Base-by-base conservation (phyloP, 768 basidiomycete species). In the Phaffia australis region DNA sequence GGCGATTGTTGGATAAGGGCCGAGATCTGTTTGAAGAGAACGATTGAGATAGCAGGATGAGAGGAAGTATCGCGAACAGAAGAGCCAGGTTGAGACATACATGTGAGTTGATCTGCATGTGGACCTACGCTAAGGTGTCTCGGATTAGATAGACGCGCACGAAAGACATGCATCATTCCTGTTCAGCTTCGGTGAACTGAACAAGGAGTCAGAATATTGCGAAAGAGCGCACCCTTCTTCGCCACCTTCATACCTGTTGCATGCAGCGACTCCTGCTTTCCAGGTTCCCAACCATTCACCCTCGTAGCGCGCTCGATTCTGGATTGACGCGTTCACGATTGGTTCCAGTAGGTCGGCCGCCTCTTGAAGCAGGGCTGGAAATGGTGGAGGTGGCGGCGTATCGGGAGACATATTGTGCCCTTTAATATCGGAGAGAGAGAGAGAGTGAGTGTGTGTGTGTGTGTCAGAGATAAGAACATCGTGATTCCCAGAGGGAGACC, bases 41-140 rank as follows among this genome's bases (percentile, higher is more conserved):
- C 56, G 30, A 48, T 52, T 25, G 35, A 23, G 52, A 29, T 19
- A 27, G 29, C 0, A 54, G 54, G n/a, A 35, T 30, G 62, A 16
- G 15, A 21, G 29, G 7, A 29, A 42, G 35, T 16, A 25, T 11
- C 23, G 18, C 25, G 30, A 54, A n/a, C 54, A 54, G 54, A 27
- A 56, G 7, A 16, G 23, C 14, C 56, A 51, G 19, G 16, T 30
- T 9, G 25, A 18, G 32, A 69, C 75, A 56, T 50, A 75, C 76
- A 75, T 1, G 76, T 74, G 19, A 76, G 62, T 56, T 75, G 74
- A 69, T 77, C 76, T 0, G 76, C 75, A 57, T 77, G 76, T 71
- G 74, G 74, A 0, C 76, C 76, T 11, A 77, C 75, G 11, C 73
- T 74, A 29, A 8, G 42, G 6, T 0, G 60, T n/a, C n/a, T 58